Base-by-base conservation (phyloP, 2,329 filamentous ascomycete genomes). In the Coleophoma cylindrospora region DNA sequence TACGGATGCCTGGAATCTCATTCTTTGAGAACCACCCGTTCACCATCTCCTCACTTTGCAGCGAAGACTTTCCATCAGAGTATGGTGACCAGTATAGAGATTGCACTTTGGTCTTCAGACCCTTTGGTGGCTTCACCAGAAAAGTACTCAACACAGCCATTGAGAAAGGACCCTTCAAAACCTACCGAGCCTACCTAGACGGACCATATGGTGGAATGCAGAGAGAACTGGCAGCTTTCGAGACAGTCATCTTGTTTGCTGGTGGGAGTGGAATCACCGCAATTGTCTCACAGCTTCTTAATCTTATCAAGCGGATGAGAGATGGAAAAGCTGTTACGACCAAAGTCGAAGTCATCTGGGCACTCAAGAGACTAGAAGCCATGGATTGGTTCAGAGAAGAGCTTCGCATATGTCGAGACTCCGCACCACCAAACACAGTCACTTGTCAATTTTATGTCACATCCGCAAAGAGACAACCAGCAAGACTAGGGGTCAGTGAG, bases 351-450 rank as follows among this genome's bases (percentile, higher is more conserved):
- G 89, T 97, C 1, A 81, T 97, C n/a, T 97, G 92, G 92, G 84
- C 91, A 5, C 74, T 96, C 57, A 95, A 94, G 69, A 83, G 88
- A 50, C 83, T 94, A 13, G 92, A 96, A 67, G 89, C 90, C 1
- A 90, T 97, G 84, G 90, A 96, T 65, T 97, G 92, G 92, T 97
- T 96, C 76, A 88, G 89, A 57, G 91, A 96, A 69, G 92, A 96
- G 67, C 76, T 96, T 51, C 82, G 91, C 44, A 95, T 96, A 61
- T 96, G 92, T 70, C 82, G 90, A 60, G 89, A 96, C 68, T 86
- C 84, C 45, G 91, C 92, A 10, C 92, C 92, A 1, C 87, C 89
- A 0, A 89, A 94, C 64, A 87, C 88, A 32, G 88, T 96, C 9
- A 89, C 88, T 21, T 96, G 91, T 73, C 91, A 95, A 66, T 96